Base-by-base conservation (phyloP, 768 basidiomycete genomes). In the Sistotremastrum suecicum region DNA sequence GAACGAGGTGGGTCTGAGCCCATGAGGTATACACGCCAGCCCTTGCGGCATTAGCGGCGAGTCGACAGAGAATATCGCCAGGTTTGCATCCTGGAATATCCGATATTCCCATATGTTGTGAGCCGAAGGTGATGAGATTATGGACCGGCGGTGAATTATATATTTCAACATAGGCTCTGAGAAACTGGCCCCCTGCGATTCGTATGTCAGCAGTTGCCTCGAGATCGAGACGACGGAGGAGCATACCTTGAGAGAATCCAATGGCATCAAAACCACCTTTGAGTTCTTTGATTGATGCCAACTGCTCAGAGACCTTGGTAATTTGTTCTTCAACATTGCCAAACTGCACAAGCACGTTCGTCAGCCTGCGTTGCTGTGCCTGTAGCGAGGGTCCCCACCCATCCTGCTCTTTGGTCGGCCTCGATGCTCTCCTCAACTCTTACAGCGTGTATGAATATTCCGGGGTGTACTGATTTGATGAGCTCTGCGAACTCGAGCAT, bases 71-170 rank as follows among this genome's bases (percentile, higher is more conserved):
- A 7, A 87, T 53, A 55, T 90, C 87, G 54, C 65, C 72, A 3
- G 75, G 61, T 31, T 65, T 58, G 56, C 88, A 91, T 1, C 54
- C 33, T 0, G 86, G 81, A 11, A 89, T 64, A 56, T 87, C 84
- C 5, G 83, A 78, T 36, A 89, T 68, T 30, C 87, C 87, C 80
- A 87, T 85, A 55, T 89, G 86, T 49, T 86, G 86, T 12, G 83
- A 78, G 39, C 87, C 88, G 56, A 91, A 89, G 0, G 86, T 88
- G 41, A 91, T 75, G 51, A 91, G 73, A 59, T 89, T 91, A 58
- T 79, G 66, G 3, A 89, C 65, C 0, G 78, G 78, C 0, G 85
- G 88, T 3, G 60, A 56, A 57, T 88, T 88, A 59, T 78, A 78
- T 28, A 75, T 66, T 53, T 90, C 82, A 12, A 83, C 73, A 52